These are phyloP conservation scores for Penicilliopsis zonata DNA, from an alignment of 495 filamentous ascomycete species.

Conservation along the genomic window DNA sequence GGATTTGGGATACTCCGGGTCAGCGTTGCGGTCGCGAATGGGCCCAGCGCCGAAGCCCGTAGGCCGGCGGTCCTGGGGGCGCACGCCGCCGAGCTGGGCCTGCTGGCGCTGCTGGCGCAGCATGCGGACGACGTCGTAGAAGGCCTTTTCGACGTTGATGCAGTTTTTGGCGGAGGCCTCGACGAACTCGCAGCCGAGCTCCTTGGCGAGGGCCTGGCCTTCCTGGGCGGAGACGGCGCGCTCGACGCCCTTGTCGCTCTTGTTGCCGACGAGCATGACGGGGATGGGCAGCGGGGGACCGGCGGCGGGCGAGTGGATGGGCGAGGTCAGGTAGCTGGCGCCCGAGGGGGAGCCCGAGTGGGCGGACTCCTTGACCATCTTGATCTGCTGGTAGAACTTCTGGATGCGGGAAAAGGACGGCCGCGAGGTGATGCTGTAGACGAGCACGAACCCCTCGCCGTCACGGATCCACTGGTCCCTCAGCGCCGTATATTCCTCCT, in stretches of 20 bases:
- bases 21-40: conserved; percentile 27
- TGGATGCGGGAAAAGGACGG: conserved; percentile 92
- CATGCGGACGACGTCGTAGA: conserved; percentile 92
- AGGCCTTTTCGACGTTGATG: conserved; percentile 97
- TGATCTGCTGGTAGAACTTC: conserved; percentile 92
- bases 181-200: conserved; percentile 92
- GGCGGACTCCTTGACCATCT: conserved; percentile 90
- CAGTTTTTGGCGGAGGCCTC: conserved; percentile 99
- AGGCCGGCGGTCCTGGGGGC: conserved; percentile 27
- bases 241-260: conserved; percentile 92
- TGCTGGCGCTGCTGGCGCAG: conserved; percentile 70
- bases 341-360: conserved; percentile 55
- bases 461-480: conserved; percentile 98
- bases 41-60: conserved; percentile 19
- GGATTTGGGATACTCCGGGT: conserved; percentile 28
- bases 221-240: conserved; percentile 95
- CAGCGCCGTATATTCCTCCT: conserved; percentile 96
- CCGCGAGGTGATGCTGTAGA: conserved; percentile 95
- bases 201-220: conserved; percentile 79
- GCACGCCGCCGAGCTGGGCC: conserved; percentile 22
- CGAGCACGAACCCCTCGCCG: conserved; percentile 92
- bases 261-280: conserved; percentile 97
- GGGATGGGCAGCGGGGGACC: conserved; percentile 58
- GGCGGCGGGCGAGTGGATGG: conserved; percentile 51
- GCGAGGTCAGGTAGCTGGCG: conserved; percentile 48